Evolutionary conservation across 768 basidiomycete species (phyloP).

Genomic region (Crepidotus variabilis): DNA sequence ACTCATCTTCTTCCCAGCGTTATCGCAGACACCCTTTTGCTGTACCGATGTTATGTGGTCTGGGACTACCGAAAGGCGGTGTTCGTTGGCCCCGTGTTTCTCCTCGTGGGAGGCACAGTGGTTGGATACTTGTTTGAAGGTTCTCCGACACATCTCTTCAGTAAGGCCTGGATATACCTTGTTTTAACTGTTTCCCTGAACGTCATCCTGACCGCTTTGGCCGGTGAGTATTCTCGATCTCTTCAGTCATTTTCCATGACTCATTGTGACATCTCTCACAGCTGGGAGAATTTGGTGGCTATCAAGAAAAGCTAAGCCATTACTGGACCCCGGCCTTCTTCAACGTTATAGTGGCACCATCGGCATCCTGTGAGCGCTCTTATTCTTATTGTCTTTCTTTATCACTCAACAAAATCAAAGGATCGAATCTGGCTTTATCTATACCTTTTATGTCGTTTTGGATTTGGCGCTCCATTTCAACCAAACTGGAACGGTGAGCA

Average conservation of each 20-base stretch:
- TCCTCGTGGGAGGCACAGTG: slow-evolving; percentile 15
- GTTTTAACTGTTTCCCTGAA: slow-evolving; percentile 19
- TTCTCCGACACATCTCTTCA: neutral
- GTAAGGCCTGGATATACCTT: slow-evolving; percentile 14
- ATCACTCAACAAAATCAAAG: slow-evolving; percentile 13
- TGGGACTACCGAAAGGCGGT: slow-evolving; percentile 15
- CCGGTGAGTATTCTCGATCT: slow-evolving; percentile 8
- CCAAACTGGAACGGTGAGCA: slow-evolving; percentile 16
- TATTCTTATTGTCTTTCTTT: neutral
- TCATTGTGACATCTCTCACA: neutral
- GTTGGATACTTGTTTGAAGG: slow-evolving; percentile 2
- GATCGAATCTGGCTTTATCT: slow-evolving; percentile 35
- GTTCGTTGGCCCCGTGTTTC: slow-evolving; percentile 11
- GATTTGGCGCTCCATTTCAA: slow-evolving; percentile 25
- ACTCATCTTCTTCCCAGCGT: slow-evolving; percentile 9
- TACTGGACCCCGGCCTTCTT: slow-evolving; percentile 24
- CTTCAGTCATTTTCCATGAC: slow-evolving; percentile 9
- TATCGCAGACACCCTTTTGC: slow-evolving; percentile 18
- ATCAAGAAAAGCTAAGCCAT: slow-evolving; percentile 18
- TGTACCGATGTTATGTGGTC: slow-evolving; percentile 21
- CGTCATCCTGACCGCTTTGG: slow-evolving; percentile 15
- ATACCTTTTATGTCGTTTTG: slow-evolving; percentile 30
- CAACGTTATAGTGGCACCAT: slow-evolving; percentile 29
- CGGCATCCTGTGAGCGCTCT: slow-evolving; percentile 28
- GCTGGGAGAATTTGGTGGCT: slow-evolving; percentile 12